Percentiles rank a stretch among this genome's conserved stretches.
Evolutionary conservation across 1,284 basidiomycete species (phyloP).

Genomic region (Trichosporon faecale): DNA sequence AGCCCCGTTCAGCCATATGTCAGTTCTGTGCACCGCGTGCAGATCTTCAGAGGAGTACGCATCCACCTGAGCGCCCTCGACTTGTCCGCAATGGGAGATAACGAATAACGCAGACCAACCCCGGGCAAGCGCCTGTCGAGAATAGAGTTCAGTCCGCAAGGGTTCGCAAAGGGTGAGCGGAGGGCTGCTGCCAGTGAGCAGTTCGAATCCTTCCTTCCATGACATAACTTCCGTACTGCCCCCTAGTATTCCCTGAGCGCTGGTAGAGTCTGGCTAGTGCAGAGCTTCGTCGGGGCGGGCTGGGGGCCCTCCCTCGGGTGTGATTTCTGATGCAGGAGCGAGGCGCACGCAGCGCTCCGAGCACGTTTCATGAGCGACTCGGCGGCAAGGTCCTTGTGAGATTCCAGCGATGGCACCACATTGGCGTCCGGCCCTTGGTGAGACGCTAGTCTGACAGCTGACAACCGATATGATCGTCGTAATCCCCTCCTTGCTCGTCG

Average conservation of each 20-base stretch:
- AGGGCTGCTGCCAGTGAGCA: background rate
- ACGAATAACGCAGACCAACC: background rate
- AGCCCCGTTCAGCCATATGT: background rate
- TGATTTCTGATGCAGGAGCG: background rate
- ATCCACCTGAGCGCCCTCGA: background rate
- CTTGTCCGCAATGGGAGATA: background rate
- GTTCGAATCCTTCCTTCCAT: background rate
- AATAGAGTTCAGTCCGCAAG: background rate
- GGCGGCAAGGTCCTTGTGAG: background rate
- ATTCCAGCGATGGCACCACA: constrained; percentile 2
- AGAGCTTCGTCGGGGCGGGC: background rate
- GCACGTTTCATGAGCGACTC: background rate
- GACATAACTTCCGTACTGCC: background rate
- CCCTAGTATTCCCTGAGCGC: background rate
- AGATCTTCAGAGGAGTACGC: background rate
- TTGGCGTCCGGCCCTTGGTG: background rate
- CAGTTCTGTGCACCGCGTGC: background rate
- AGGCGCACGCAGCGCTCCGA: background rate
- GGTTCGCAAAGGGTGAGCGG: background rate
- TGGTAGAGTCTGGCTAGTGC: background rate
- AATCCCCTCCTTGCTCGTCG: background rate
- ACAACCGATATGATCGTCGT: background rate
- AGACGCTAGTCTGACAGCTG: background rate
- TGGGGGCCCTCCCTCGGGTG: background rate
- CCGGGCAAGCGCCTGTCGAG: background rate